Percentiles rank a stretch among this genome's conserved stretches.
phyloP scores from a whole-genome alignment of 1,284 basidiomycete genomes.

The Boletellus deceptivus region DNA sequence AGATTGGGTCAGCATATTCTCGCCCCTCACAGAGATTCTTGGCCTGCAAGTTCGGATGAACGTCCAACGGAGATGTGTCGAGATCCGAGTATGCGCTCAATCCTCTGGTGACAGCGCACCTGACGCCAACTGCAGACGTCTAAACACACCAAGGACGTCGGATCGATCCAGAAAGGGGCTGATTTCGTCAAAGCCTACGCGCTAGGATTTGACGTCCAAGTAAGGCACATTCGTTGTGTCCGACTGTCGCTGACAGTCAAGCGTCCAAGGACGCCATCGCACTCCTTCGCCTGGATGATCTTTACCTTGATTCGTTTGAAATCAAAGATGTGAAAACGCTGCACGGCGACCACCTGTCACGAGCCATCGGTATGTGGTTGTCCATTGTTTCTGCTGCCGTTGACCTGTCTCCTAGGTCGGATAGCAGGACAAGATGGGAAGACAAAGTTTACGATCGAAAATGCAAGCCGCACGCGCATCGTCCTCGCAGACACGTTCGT shows the following conservation, averaged over 20 bases:
- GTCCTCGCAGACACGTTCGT: constrained; percentile 94
- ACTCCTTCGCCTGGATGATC: constrained; percentile 90
- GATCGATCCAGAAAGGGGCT: constrained; percentile 94
- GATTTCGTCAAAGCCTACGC: constrained; percentile 97
- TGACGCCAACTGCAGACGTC: constrained; percentile 67
- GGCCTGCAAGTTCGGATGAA: constrained; percentile 98
- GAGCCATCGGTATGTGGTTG: constrained; percentile 78
- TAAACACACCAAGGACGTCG: constrained; percentile 89
- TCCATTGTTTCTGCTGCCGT: background rate
- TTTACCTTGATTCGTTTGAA: constrained; percentile 98
- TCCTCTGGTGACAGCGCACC: constrained; percentile 1
- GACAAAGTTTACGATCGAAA: constrained; percentile 98
- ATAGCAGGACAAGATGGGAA: constrained; percentile 98
- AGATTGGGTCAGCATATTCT: constrained; percentile 97
- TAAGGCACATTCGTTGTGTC: constrained; percentile 35
- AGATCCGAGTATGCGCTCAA: constrained; percentile 73
- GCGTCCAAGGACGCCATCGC: constrained; percentile 85
- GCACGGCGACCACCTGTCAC: constrained; percentile 93
- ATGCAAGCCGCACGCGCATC: constrained; percentile 92
- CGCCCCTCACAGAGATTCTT: constrained; percentile 92
- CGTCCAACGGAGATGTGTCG: constrained; percentile 82
- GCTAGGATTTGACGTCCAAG: constrained; percentile 92
- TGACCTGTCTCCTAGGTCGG: constrained; percentile 55
- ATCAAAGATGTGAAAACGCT: constrained; percentile 99
- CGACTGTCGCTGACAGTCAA: constrained; percentile 1